Base-by-base conservation (phyloP, 2,329 filamentous ascomycete genomes). In the Fusarium sp. region DNA sequence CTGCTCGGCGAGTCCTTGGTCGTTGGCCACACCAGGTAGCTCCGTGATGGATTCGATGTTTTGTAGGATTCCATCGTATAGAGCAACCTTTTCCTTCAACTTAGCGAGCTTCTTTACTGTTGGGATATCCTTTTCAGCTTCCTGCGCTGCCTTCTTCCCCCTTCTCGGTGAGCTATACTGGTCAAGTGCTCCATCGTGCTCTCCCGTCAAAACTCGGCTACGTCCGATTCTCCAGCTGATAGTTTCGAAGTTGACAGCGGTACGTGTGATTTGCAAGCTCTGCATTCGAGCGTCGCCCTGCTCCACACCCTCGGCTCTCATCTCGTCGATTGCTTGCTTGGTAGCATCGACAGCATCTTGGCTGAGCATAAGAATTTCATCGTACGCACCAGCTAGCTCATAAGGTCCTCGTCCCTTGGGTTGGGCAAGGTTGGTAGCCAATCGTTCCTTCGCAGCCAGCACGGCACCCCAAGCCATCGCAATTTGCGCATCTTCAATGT, bases 321-420 rank as follows among this genome's bases (percentile, higher is more conserved):
- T 84, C 79, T 98, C 96, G 71, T 98, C 95, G 64, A 98, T 97
- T 13, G 94, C 94, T 74, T 92, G 90, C 80, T 97, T 97, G 1
- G 94, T 96, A 8, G 94, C 94, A 81, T 99, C 96, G 22, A 95
- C 94, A 5, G 93, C 94, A 78, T 99, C 95, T 80, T 98, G 96
- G 71, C 93, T 96, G 24, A 94, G 90, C 72, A 92, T 93, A 27
- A 99, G 88, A 56, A 98, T 91, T 68, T 92, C 92, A 74, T 99
- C 96, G 79, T 98, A 99, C 9, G 93, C 93, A 11, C 91, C 92
- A 13, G 94, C 94, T 75, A 91, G 89, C 65, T 96, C 92, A 72
- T 85, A 89, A 54, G 83, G 86, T 58, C 84, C 82, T 63, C 82
- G 79, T 32, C 82, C 79, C 40, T 76, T 74, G 5, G 81, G 77